Conservation (phyloP, 805 yeast species). For the Spathaspora boniae region DNA sequence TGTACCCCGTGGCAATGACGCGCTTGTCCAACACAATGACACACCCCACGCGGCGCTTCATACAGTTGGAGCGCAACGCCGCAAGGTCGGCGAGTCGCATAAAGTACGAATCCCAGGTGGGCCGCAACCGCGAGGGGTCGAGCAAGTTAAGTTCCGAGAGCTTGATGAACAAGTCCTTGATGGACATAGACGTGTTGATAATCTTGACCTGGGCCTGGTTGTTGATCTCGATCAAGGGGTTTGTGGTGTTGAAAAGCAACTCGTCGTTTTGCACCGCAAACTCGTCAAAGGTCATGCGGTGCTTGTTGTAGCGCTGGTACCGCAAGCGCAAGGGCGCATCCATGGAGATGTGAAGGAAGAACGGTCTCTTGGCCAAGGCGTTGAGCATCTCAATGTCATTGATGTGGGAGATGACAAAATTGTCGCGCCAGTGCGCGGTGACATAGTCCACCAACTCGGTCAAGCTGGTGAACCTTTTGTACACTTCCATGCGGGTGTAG, state of each 20-base stretch:
- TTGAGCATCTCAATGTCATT: conserved; percentile 40
- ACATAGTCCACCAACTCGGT: conserved; percentile 54
- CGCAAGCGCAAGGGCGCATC: conserved; percentile 68
- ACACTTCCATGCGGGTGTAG: conserved; percentile 13
- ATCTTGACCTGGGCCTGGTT: conserved; percentile 50
- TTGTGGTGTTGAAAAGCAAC: conserved; percentile 37
- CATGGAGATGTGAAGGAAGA: conserved; percentile 72
- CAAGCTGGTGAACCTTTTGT: conserved; percentile 31
- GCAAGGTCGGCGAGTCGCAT: conserved; percentile 93
- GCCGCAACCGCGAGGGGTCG: conserved; percentile 60
- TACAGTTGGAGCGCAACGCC: conserved; percentile 88
- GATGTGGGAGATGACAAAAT: conserved; percentile 58
- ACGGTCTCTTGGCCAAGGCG: conserved; percentile 65
- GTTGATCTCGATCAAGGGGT: conserved; percentile 56
- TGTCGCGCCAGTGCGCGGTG: conserved; percentile 61
- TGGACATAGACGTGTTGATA: conserved; percentile 35
- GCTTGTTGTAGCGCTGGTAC: conserved; percentile 25
- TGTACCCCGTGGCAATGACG: conserved; percentile 94
- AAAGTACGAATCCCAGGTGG: conserved; percentile 95
- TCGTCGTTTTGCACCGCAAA: conserved; percentile 35
- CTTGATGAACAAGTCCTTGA: conserved; percentile 32
- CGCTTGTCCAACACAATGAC: conserved; percentile 83
- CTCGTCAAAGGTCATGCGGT: conserved; percentile 20
- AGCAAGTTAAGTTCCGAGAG: conserved; percentile 37
- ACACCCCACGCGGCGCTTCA: conserved; percentile 97